Evolutionary conservation across 2,329 filamentous ascomycete species (phyloP).

Genomic region (Calonectria leucothoes): DNA sequence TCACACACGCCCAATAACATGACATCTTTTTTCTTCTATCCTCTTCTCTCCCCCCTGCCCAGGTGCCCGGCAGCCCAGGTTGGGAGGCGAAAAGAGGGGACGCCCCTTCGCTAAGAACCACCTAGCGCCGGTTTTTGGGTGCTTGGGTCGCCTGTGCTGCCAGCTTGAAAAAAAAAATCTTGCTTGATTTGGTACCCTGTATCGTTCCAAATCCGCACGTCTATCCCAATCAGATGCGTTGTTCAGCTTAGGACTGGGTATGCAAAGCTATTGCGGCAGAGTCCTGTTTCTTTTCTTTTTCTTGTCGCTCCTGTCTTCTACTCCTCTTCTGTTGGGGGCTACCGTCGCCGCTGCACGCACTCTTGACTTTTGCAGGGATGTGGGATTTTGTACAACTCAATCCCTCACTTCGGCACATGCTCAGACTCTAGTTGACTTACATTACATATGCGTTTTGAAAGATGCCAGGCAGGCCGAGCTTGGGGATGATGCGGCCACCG

Average conservation of each 20-base stretch:
- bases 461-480: not conserved
- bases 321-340: not conserved
- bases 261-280: not conserved
- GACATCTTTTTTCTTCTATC: conserved; percentile 23
- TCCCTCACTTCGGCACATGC: not conserved
- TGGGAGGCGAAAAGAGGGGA: conserved; percentile 19
- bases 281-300: not conserved
- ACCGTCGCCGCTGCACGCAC: not conserved
- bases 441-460: not conserved
- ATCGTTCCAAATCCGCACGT: conserved; percentile 1
- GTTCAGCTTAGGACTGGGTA: not conserved
- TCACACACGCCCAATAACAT: conserved; percentile 26
- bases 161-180: conserved; percentile 11
- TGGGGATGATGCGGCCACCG: not conserved
- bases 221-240: not conserved
- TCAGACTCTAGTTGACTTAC: not conserved
- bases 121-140: conserved; percentile 10
- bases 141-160: conserved; percentile 6
- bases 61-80: not conserved
- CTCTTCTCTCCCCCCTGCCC: conserved; percentile 20
- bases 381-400: not conserved
- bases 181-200: not conserved
- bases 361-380: not conserved
- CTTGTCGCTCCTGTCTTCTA: not conserved
- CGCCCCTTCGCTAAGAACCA: conserved; percentile 17